These are phyloP conservation scores for Paraphaeosphaeria sporulosa DNA, from an alignment of 2,329 filamentous ascomycete genomes.

Conservation along the genomic window DNA sequence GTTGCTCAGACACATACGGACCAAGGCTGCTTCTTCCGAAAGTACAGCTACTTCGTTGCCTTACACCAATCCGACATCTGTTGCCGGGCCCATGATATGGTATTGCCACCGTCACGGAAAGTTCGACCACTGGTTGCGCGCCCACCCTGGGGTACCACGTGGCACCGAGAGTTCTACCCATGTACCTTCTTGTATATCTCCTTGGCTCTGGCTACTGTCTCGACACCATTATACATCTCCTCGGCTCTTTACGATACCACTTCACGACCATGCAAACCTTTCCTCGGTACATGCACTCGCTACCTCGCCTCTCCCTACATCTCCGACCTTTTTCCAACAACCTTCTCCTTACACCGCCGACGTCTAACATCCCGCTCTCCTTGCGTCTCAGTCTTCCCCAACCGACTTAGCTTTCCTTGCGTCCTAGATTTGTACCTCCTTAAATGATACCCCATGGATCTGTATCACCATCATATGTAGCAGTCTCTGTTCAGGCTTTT, in stretches of 20 bases:
- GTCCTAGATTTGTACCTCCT: constrained; percentile 1
- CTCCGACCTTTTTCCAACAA: too few species aligned
- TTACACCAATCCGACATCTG: background rate
- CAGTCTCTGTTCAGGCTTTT: background rate
- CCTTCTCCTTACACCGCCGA: too few species aligned
- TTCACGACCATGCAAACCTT: background rate
- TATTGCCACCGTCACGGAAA: background rate
- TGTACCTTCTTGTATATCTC: too few species aligned
- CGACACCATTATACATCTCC: background rate
- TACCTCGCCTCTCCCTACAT: background rate
- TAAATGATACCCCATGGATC: constrained; percentile 23
- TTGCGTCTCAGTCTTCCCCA: background rate
- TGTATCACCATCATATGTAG: constrained; percentile 23
- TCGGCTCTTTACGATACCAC: background rate
- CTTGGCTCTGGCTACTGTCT: too few species aligned
- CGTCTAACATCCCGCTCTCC: background rate
- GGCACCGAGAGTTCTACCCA: too few species aligned
- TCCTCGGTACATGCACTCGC: constrained; percentile 1
- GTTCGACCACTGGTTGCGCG: background rate
- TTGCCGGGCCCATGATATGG: too few species aligned
- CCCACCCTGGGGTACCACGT: background rate
- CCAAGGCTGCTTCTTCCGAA: too few species aligned
- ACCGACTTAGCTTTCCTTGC: background rate
- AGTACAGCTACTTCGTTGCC: too few species aligned
- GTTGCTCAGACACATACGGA: background rate